These are phyloP conservation scores for Mycena sp. DNA, from an alignment of 1,284 basidiomycete species.

Conservation along the genomic window DNA sequence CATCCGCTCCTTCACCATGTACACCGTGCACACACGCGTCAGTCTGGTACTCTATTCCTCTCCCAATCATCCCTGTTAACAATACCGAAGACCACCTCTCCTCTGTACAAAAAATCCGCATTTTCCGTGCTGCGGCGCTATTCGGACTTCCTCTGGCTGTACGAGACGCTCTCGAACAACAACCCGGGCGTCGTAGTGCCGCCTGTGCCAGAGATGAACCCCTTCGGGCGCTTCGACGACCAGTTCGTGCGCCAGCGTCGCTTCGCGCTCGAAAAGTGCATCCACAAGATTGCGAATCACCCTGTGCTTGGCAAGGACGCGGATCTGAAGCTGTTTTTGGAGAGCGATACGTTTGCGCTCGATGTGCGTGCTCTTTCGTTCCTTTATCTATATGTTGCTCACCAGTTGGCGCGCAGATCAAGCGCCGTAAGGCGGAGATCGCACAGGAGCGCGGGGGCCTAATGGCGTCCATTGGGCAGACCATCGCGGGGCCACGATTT, in stretches of 20 bases:
- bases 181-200: constrained; percentile 98
- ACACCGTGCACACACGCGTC: constrained; percentile 91
- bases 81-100: constrained; percentile 76
- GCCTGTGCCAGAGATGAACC: constrained; percentile 95
- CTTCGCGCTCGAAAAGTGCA: constrained; percentile 86
- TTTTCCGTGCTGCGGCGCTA: constrained; percentile 95
- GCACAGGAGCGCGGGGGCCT: constrained; percentile 81
- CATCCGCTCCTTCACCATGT: constrained; percentile 92
- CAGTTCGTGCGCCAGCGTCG: constrained; percentile 89
- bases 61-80: background rate
- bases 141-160: constrained; percentile 98
- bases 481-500: constrained; percentile 85
- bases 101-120: constrained; percentile 79
- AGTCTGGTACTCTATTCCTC: constrained; percentile 36
- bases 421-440: constrained; percentile 83
- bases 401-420: constrained; percentile 67
- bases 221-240: constrained; percentile 90
- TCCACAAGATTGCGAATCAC: constrained; percentile 90
- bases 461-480: constrained; percentile 82
- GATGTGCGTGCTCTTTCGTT: constrained; percentile 63
- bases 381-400: background rate
- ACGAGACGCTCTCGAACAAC: constrained; percentile 88
- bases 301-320: constrained; percentile 86
- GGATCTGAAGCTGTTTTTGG: constrained; percentile 89
- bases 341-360: constrained; percentile 85